Conservation (phyloP, 169 alveolate genomes). For the Plasmodium sp. region DNA sequence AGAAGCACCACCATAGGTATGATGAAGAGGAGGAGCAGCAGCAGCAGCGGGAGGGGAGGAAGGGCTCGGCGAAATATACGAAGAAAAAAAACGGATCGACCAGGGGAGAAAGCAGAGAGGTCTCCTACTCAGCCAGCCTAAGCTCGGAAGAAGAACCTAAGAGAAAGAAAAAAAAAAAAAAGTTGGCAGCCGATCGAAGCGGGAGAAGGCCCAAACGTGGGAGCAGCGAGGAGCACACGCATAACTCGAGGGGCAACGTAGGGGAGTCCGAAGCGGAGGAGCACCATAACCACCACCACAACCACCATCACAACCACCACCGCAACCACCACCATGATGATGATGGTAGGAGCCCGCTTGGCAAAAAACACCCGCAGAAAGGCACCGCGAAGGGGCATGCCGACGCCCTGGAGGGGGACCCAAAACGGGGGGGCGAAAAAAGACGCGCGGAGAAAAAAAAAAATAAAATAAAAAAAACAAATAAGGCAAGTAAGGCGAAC, state of each 20-base stretch:
- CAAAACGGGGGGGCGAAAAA: not conserved
- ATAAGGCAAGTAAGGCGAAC: not conserved
- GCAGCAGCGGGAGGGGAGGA: not conserved
- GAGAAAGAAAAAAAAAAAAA: not conserved
- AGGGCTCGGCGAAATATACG: not conserved
- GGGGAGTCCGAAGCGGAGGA: not conserved
- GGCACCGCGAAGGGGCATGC: not conserved
- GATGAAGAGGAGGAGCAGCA: not conserved
- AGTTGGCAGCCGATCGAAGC: not conserved
- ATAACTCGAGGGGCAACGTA: not conserved
- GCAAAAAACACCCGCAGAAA: not conserved
- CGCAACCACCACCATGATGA: not conserved
- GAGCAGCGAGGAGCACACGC: not conserved
- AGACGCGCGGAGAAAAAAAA: not conserved
- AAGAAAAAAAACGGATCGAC: not conserved
- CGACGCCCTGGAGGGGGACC: not conserved
- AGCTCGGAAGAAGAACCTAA: constrained; percentile 1
- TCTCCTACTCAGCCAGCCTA: constrained; percentile 5
- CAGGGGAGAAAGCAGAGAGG: not conserved
- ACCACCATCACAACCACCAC: too few species aligned
- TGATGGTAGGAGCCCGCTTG: not conserved
- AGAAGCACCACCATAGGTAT: not conserved
- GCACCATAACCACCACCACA: not conserved
- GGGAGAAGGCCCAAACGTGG: not conserved
- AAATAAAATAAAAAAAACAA: not conserved